Base-by-base conservation (phyloP, 2,329 filamentous ascomycete species). In the Hypoxylon sp. region DNA sequence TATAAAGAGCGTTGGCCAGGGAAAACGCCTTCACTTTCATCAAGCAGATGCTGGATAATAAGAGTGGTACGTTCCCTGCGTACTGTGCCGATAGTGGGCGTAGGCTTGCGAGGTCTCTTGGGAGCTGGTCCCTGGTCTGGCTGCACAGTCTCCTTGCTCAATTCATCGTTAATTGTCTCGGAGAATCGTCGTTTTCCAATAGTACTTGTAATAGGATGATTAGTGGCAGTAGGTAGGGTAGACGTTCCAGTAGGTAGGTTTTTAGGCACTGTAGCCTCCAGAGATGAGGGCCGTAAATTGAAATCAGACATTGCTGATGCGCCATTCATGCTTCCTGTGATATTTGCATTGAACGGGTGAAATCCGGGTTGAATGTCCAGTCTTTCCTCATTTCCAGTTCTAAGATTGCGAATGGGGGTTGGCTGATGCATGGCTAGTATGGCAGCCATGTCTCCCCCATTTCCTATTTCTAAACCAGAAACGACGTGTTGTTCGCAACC, bases 1-100 rank as follows among this genome's bases (percentile, higher is more conserved):
- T 83, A 86, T 3, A 88, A 74, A 2, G 83, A 77, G 41, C 81
- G 79, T 23, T 83, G 84, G 14, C 84, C 83, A 1, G 86, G 83
- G 46, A 88, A 83, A 1, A 84, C 82, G 0, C 85, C 85, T 1
- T 73, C 72, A 46, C 79, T 82, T 25, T 74, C 72, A 41, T 77
- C 73, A 11, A 85, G 74, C 8, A 84, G 74, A 62, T 82, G 78
- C 11, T 77, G 69, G 45, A 84, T 76, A 50, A 84, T 80, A 50
- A 80, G 77, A n/a, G 74, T 74, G 2, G 77, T 75, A 37, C 80
- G 79, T 5, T 77, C 73, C 8, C 66, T 73, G 52, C 76, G 73
- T 41, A 67, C 5, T 76, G 70, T 30, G 76, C 72, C n/a, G 63
- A 67, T 29, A 79, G 69, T 29, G 77, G 56, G 66, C 14, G 63